phyloP scores from a whole-genome alignment of 768 basidiomycete genomes.

The Russula brevipes region DNA sequence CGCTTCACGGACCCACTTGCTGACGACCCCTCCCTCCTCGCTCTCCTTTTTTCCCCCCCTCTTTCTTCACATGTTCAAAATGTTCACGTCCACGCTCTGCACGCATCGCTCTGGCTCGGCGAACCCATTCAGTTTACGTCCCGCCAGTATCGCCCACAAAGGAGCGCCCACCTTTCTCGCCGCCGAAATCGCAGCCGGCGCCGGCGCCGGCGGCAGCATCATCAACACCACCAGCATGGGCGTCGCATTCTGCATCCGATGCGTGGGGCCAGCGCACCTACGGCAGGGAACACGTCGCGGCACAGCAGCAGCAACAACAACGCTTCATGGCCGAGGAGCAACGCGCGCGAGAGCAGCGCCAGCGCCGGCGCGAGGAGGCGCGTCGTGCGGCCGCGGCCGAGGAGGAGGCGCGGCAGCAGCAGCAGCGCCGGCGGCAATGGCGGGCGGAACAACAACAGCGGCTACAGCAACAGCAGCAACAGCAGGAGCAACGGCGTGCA shows the following conservation, averaged over 20 bases:
- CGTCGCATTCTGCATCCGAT: not conserved
- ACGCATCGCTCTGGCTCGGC: not conserved
- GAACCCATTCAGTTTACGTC: not conserved
- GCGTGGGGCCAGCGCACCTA: not conserved
- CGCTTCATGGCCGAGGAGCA: conserved; percentile 8
- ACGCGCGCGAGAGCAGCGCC: conserved; percentile 2
- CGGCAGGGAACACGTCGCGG: not conserved
- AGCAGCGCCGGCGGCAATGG: conserved; percentile 36
- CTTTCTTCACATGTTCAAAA: too few species aligned
- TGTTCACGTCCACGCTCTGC: too few species aligned
- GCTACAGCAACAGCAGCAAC: conserved; percentile 29
- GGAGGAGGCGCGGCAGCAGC: conserved; percentile 43
- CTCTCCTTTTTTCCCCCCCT: not conserved
- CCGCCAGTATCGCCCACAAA: not conserved
- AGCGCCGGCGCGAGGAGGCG: conserved; percentile 11
- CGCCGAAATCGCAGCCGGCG: not conserved
- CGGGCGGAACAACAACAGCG: conserved; percentile 25
- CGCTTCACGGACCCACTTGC: not conserved
- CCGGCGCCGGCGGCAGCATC: not conserved
- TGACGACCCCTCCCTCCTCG: not conserved
- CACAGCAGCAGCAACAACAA: not conserved
- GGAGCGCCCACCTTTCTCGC: conserved; percentile 1
- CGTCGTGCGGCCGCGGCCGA: conserved; percentile 6
- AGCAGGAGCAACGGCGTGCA: conserved; percentile 36
- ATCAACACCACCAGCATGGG: too few species aligned